Evolutionary conservation across 805 yeast genomes (phyloP).

Genomic region (Candida nitratophila): DNA sequence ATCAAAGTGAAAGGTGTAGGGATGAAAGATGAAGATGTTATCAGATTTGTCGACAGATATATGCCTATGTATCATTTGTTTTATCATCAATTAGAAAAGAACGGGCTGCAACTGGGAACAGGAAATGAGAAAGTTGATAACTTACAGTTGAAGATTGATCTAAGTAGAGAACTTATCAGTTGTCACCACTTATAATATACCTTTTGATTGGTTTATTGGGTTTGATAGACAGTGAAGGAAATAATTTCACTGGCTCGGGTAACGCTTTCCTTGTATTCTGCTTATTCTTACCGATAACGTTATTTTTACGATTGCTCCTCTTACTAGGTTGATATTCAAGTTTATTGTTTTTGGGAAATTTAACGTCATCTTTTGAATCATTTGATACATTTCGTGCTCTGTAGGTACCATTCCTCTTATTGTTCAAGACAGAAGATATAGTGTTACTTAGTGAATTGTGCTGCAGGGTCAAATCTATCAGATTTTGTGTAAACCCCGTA

Average conservation of each 20-base stretch:
- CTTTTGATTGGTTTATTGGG: not conserved
- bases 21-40: slow-evolving; percentile 72
- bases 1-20: slow-evolving; percentile 54
- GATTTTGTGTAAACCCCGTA: not conserved
- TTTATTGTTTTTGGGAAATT: too few species aligned
- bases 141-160: slow-evolving; percentile 11
- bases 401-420: too few species aligned
- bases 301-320: too few species aligned
- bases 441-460: not conserved
- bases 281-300: not conserved
- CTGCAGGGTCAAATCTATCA: not conserved
- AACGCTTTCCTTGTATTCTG: not conserved
- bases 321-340: too few species aligned
- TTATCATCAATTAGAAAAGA: slow-evolving; percentile 25
- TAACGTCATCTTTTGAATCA: too few species aligned
- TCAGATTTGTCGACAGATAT: slow-evolving; percentile 67
- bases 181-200: not conserved
- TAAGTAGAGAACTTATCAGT: slow-evolving; percentile 9
- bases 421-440: too few species aligned
- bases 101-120: slow-evolving; percentile 1
- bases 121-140: slow-evolving; percentile 1
- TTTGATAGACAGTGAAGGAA: not conserved
- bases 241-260: not conserved
- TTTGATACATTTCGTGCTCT: too few species aligned
- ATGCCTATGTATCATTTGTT: slow-evolving; percentile 81